Evolutionary conservation across 352 stramenopile species (phyloP), one percentile per base, ranked within the genome.

Genomic region (Pythium apleroticum): DNA sequence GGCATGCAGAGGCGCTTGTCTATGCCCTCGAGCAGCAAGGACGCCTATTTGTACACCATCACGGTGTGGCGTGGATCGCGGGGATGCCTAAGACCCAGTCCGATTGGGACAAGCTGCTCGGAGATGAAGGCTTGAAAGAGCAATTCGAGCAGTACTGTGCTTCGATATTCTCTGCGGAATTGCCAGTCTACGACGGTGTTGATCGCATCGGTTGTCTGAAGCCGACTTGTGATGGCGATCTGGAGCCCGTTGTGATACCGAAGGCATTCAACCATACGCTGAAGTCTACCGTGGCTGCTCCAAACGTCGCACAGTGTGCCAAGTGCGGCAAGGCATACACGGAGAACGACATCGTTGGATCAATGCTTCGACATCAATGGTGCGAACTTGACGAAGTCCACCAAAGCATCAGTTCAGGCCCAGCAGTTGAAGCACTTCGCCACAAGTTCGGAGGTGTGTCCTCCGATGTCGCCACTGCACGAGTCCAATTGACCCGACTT

Each of bases 11-110:
- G 43, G 52, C 57, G 20, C 25, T 75, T 4, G 58, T 75, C 0
- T 75, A 70, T 30, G 65, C 64, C 3, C 37, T 72, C 0, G 64
- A 75, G 20, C 65, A 73, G 39, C 69, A 72, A 49, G 65, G 69
- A 0, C 8, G 60, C 7, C 39, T 76, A 4, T 60, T 53, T 43
- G 48, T 73, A 14, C 65, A 76, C 57, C 69, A 73, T 48, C 61
- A 73, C 24, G 61, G 69, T 6, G 61, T 66, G n/a, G 46, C 28
- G 2, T 73, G 69, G 69, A 53, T 76, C 20, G 65, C 69, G 0
- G 65, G 65, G 1, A 27, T 76, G 3, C 69, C 69, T 15, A 66
- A 57, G 28, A 71, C 69, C 0, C 57, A 73, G 37, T 43, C 33
- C 12, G 64, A 76, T 25, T 73, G 61, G 69, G 60, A 73, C n/a